A percentile compares a stretch with the other conserved stretches of the same genome.
These are phyloP conservation scores for Batkoa obscura DNA, from an alignment of 371 early-diverging fungal genomes.

Conservation along the genomic window DNA sequence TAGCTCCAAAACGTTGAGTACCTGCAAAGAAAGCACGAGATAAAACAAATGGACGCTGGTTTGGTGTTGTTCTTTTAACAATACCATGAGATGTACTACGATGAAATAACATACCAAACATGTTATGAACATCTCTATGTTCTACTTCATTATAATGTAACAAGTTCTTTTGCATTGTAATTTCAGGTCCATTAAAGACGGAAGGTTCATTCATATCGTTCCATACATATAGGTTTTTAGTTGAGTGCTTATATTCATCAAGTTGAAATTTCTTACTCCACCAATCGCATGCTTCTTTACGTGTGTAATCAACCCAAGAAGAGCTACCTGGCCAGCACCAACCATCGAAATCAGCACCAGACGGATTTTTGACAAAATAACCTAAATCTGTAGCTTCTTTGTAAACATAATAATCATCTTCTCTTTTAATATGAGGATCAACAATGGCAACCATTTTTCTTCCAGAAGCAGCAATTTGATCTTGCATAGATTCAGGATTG, in stretches of 20 bases:
- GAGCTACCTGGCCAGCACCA: constrained; percentile 91
- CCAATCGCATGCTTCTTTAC: constrained; percentile 58
- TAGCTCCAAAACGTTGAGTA: constrained; percentile 65
- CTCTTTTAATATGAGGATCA: constrained; percentile 92
- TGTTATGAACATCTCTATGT: constrained; percentile 77
- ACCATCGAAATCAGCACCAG: constrained; percentile 55
- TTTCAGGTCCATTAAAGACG: constrained; percentile 80
- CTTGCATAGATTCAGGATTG: constrained; percentile 70
- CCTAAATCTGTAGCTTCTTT: constrained; percentile 53
- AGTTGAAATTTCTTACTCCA: constrained; percentile 55
- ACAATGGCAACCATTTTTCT: constrained; percentile 86
- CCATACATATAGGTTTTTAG: constrained; percentile 62
- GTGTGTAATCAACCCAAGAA: constrained; percentile 70
- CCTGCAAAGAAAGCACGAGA: constrained; percentile 82
- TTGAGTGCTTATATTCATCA: constrained; percentile 42
- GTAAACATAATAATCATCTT: constrained; percentile 46
- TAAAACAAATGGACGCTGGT: constrained; percentile 65
- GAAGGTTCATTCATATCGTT: constrained; percentile 93
- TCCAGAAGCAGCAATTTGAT: constrained; percentile 41
- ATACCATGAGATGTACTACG: constrained; percentile 29
- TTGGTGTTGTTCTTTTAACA: constrained; percentile 22
- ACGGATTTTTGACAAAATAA: constrained; percentile 56
- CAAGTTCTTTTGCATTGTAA: constrained; percentile 79
- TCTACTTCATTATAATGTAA: constrained; percentile 58
- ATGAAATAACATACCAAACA: constrained; percentile 52